Evolutionary conservation across 441 rosid species (phyloP).

Genomic region (Biscutella auriculata): DNA sequence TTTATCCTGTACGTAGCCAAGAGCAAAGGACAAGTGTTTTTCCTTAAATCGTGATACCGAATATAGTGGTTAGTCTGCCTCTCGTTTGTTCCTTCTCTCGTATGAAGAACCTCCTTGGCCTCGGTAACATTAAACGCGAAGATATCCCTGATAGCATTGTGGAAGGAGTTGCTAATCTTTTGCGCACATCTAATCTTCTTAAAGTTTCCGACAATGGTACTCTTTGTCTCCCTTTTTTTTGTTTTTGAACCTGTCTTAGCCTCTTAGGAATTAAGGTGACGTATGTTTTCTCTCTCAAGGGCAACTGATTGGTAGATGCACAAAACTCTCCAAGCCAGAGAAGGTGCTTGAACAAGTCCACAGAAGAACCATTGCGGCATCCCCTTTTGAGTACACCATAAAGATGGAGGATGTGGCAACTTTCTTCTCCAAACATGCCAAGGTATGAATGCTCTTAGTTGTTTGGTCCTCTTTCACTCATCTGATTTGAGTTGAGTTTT

Average conservation of each 20-base stretch:
- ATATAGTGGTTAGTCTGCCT: slow-evolving; percentile 38
- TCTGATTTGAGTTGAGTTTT: neutral
- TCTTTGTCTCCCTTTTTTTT: neutral
- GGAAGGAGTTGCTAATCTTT: slow-evolving; percentile 27
- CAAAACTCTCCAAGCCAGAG: slow-evolving; percentile 28
- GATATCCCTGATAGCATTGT: slow-evolving; percentile 25
- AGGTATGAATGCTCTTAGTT: slow-evolving; percentile 16
- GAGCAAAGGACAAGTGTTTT: too few relatives aligned
- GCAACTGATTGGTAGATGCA: slow-evolving; percentile 31
- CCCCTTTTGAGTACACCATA: slow-evolving; percentile 37
- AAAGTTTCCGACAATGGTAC: slow-evolving; percentile 39
- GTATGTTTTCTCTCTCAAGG: slow-evolving; percentile 12
- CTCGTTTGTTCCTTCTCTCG: slow-evolving; percentile 46
- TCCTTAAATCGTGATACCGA: neutral
- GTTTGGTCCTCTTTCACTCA: too few relatives aligned
- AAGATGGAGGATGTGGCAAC: slow-evolving; percentile 36
- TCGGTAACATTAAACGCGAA: slow-evolving; percentile 26
- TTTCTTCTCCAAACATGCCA: slow-evolving; percentile 32
- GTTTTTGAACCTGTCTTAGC: neutral
- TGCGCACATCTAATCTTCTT: slow-evolving; percentile 31
- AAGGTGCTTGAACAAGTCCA: slow-evolving; percentile 39
- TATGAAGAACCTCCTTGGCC: slow-evolving; percentile 34
- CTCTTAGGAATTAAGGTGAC: too few relatives aligned
- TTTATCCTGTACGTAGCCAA: too few relatives aligned
- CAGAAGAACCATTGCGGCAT: slow-evolving; percentile 36